Evolutionary conservation across 345 rosid genomes (phyloP).

Genomic region (Adansonia digitata): DNA sequence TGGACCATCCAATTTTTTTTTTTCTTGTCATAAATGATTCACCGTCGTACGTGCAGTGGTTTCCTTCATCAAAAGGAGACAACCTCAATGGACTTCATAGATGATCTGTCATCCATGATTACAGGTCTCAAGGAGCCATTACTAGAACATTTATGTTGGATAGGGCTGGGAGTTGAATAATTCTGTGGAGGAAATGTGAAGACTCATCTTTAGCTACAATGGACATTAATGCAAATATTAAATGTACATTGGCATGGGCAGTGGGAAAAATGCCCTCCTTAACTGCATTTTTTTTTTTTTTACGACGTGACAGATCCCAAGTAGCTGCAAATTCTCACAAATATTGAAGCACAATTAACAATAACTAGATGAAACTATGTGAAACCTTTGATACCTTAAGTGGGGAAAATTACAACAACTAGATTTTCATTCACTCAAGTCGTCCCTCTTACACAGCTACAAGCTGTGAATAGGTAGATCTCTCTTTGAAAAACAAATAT

Average conservation of each 20-base stretch:
- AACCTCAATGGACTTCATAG: background rate
- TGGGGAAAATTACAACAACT: constrained; percentile 13
- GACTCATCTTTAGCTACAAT: background rate
- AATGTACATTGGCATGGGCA: background rate
- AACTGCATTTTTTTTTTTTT: too few species aligned
- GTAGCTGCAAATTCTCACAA: background rate
- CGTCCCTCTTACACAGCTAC: background rate
- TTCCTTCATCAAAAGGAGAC: background rate
- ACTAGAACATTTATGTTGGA: background rate
- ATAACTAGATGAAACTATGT: background rate
- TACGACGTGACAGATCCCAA: background rate
- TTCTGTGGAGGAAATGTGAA: background rate
- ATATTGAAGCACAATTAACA: background rate
- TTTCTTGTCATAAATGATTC: background rate
- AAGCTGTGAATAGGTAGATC: background rate
- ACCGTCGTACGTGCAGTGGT: background rate
- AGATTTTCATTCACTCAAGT: background rate
- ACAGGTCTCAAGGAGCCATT: background rate
- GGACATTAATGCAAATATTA: too few species aligned
- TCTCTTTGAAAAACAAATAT: constrained; percentile 13
- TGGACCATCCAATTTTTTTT: constrained; percentile 7
- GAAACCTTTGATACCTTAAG: background rate
- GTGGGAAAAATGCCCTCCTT: background rate
- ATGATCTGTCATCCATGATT: background rate
- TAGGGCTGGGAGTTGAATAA: background rate